These are phyloP conservation scores for Incumbomyces lentus DNA, from an alignment of 2,329 filamentous ascomycete species.

Conservation along the genomic window DNA sequence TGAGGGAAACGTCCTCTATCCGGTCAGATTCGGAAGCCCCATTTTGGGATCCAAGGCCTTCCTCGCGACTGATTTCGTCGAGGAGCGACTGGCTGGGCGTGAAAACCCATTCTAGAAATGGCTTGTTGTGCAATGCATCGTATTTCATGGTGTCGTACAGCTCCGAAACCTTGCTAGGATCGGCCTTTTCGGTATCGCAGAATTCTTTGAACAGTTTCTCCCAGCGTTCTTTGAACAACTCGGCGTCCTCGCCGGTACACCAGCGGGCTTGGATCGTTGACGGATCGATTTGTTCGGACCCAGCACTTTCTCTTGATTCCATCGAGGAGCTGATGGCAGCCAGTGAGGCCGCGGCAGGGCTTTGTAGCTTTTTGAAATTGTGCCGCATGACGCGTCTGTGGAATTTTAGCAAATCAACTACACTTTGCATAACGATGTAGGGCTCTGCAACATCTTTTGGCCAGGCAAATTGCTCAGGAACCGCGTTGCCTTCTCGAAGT, in stretches of 20 bases:
- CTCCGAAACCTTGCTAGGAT: constrained; percentile 97
- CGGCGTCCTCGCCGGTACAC: constrained; percentile 92
- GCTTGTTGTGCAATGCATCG: constrained; percentile 89
- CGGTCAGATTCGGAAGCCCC: constrained; percentile 13
- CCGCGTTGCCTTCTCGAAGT: constrained; percentile 80
- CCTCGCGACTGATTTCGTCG: constrained; percentile 20
- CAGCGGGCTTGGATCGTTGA: constrained; percentile 75
- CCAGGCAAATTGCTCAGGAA: constrained; percentile 96
- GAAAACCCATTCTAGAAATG: constrained; percentile 95
- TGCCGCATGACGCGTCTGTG: constrained; percentile 89
- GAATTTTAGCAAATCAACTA: constrained; percentile 96
- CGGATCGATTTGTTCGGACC: constrained; percentile 42
- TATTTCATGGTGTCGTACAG: constrained; percentile 99
- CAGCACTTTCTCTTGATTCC: constrained; percentile 13
- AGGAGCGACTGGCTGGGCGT: constrained; percentile 59
- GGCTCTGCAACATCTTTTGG: constrained; percentile 88
- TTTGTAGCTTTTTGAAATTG: constrained; percentile 75
- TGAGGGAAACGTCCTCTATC: constrained; percentile 7
- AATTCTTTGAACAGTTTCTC: constrained; percentile 97
- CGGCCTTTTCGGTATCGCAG: constrained; percentile 91
- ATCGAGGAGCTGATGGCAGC: constrained; percentile 22
- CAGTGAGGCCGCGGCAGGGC: constrained; percentile 51
- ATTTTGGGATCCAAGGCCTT: constrained; percentile 11
- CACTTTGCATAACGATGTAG: constrained; percentile 79
- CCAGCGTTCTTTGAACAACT: constrained; percentile 93